These are phyloP conservation scores for Pterocarpus macrocarpus DNA, from an alignment of 306 rosid species.

Conservation along the genomic window DNA sequence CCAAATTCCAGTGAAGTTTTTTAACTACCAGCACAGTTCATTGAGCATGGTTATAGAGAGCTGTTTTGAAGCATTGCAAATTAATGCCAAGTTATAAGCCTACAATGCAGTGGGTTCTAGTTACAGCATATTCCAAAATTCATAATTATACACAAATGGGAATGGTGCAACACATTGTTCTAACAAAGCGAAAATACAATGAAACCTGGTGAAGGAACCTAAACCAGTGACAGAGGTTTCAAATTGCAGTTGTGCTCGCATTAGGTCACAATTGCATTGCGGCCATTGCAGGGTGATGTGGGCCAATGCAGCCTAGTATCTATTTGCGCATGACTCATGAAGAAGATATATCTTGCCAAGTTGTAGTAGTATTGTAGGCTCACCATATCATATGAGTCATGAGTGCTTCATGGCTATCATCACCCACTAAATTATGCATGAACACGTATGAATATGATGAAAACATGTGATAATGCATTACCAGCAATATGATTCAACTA, in stretches of 20 bases:
- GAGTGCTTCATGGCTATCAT: not conserved
- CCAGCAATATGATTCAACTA: not conserved
- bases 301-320: not conserved
- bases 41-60: not conserved
- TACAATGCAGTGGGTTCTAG: not conserved
- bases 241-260: not conserved
- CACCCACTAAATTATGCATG: not conserved
- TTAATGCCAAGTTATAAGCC: not conserved
- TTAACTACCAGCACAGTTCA: constrained; percentile 13
- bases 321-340: not conserved
- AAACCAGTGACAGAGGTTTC: not conserved
- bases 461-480: not conserved
- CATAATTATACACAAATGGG: not conserved
- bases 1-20: not conserved
- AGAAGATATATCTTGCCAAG: constrained; percentile 10
- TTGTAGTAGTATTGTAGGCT: not conserved
- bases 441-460: constrained; percentile 16
- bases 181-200: not conserved
- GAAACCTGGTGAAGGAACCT: not conserved
- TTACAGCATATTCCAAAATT: not conserved
- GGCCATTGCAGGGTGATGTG: not conserved
- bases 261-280: not conserved
- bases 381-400: not conserved
- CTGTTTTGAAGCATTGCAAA: not conserved
- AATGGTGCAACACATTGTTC: not conserved